Evolutionary conservation across 2,329 filamentous ascomycete species (phyloP), one percentile per base, ranked within the genome.

Genomic region (Emydomyces testavorans): DNA sequence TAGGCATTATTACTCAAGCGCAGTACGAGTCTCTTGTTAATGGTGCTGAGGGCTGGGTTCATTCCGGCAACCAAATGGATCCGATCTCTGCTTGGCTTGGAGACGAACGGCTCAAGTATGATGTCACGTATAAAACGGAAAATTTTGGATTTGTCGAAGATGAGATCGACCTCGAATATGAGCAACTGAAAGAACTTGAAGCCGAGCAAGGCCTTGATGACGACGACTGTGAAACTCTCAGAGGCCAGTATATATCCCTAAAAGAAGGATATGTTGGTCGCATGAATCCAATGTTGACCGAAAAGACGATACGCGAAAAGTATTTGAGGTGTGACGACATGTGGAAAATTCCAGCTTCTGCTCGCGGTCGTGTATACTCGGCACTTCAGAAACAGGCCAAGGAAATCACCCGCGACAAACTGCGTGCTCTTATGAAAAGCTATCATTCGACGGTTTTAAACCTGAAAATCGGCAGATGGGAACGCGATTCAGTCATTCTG

Each of bases 331-430:
- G 67, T 28, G 42, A 69, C 0, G 73, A 89, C 54, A 62, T 90
- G 13, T 85, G 77, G 64, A 68, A 73, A 0, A 75, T 90, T 8
- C 71, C 73, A 0, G 56, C 64, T 0, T 61, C 65, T 2, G 62
- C 73, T 15, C 78, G 86, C 4, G 80, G 80, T 0, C 68, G 72
- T 0, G 69, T 90, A 0, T 93, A 89, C 62, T 74, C 77, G 36
- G 68, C 76, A 48, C 73, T 90, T 48, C 77, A 81, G 54, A 64
- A 70, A 1, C 61, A 69, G 44, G 62, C 78, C 1, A 74, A 85
- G 46, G 62, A 64, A 1, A 58, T 63, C 1, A 63, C 80, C 1
- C 57, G 66, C 1, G 49, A 59, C 0, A 58, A 66, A 1, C 71
- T 89, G 39, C 71, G 73, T 2, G 54, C 63, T 0, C 57, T 77